Conservation (phyloP, 2,329 filamentous ascomycete genomes). For the Sarocladium brachiariae region DNA sequence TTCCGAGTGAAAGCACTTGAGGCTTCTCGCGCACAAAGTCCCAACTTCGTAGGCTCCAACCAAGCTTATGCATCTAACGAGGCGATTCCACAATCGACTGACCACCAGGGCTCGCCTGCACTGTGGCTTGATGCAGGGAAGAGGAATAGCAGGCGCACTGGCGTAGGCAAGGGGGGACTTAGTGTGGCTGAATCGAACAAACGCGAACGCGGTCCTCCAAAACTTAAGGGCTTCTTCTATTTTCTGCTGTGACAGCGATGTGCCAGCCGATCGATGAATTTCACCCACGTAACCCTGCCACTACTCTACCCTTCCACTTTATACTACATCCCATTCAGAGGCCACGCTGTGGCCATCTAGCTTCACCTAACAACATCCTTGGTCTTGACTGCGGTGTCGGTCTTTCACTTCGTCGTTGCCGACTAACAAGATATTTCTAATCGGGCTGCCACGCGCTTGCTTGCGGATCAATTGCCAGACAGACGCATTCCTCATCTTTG, state of each 20-base stretch:
- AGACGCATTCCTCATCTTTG: not conserved
- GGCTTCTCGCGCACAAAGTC: too few relatives aligned
- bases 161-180: not conserved
- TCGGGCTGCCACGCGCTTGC: not conserved
- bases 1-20: too few relatives aligned
- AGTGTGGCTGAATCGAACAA: slow-evolving; percentile 2
- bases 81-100: not conserved
- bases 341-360: not conserved
- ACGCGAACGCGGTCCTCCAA: slow-evolving; percentile 9
- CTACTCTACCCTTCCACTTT: not conserved
- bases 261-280: not conserved
- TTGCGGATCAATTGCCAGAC: not conserved
- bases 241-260: too few relatives aligned
- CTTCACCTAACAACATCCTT: too few relatives aligned
- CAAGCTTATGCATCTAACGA: slow-evolving; percentile 1
- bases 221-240: slow-evolving; percentile 3
- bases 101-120: not conserved
- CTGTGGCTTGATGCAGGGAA: not conserved
- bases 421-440: too few relatives aligned
- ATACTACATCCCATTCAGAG: not conserved
- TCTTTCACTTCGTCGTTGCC: too few relatives aligned
- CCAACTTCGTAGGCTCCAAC: too few relatives aligned
- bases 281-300: slow-evolving; percentile 1
- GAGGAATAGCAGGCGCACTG: too few relatives aligned
- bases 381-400: too few relatives aligned